Evolutionary conservation across 1,139 yeast genomes (phyloP).

Genomic region (Arxiozyma telluris): DNA sequence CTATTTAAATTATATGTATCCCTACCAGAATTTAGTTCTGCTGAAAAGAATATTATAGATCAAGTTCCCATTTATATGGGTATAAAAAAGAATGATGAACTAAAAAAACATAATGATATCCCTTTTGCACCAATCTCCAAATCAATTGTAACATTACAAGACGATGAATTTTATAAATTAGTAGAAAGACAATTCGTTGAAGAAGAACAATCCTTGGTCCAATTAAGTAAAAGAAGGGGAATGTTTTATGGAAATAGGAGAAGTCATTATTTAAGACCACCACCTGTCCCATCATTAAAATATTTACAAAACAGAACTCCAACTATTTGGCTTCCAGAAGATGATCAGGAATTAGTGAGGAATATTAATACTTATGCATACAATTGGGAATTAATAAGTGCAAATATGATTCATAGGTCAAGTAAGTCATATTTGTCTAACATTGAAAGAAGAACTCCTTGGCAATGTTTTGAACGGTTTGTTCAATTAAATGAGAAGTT

Average conservation of each 20-base stretch:
- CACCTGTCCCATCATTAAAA: constrained; percentile 76
- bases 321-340: constrained; percentile 92
- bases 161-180: constrained; percentile 56
- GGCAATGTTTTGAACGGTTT: constrained; percentile 98
- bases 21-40: constrained; percentile 42
- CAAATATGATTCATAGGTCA: constrained; percentile 60
- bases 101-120: constrained; percentile 24
- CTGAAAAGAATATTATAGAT: constrained; percentile 47
- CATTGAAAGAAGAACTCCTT: constrained; percentile 90
- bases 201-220: constrained; percentile 31
- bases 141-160: constrained; percentile 52
- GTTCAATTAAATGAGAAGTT: constrained; percentile 85
- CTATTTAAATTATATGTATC: constrained; percentile 54
- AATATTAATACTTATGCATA: constrained; percentile 81
- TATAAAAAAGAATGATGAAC: constrained; percentile 24
- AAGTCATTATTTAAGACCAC: constrained; percentile 60
- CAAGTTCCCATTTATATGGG: constrained; percentile 49
- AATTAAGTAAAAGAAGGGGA: constrained; percentile 30
- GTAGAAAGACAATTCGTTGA: constrained; percentile 44
- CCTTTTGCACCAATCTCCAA: constrained; percentile 49
- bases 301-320: constrained; percentile 78
- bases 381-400: constrained; percentile 89
- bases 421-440: constrained; percentile 69
- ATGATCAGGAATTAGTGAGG: constrained; percentile 70
- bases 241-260: constrained; percentile 42